Evolutionary conservation across 140 eudicot genomes (phyloP).

Genomic region (Bidens hawaiensis): DNA sequence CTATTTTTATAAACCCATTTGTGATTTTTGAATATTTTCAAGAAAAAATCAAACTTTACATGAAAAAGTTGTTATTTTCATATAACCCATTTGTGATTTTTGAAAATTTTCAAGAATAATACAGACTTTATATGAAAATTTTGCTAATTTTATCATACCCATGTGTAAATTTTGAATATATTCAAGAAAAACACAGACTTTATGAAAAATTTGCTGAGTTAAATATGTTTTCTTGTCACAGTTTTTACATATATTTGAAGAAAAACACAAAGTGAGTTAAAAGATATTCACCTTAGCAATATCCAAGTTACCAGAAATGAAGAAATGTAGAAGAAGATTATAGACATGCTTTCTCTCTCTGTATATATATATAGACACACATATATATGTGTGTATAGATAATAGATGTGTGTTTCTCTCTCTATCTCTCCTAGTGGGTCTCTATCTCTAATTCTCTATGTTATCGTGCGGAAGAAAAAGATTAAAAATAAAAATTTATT

Average conservation of each 20-base stretch:
- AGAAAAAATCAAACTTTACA: too few species aligned
- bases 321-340: not conserved
- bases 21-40: too few species aligned
- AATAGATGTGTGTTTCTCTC: constrained; percentile 14
- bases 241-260: not conserved
- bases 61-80: too few species aligned
- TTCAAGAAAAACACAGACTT: too few species aligned
- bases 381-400: not conserved
- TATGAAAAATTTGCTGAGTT: too few species aligned
- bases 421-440: constrained; percentile 29
- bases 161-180: too few species aligned
- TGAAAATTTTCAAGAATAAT: too few species aligned
- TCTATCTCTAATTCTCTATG: constrained; percentile 39
- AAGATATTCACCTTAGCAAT: not conserved
- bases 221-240: not conserved
- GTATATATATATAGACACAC: not conserved
- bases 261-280: not conserved
- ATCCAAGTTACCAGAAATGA: not conserved
- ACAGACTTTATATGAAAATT: too few species aligned
- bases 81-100: too few species aligned
- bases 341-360: not conserved
- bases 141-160: too few species aligned
- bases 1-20: too few species aligned
- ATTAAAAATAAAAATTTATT: constrained; percentile 34
- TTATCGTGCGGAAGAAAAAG: constrained; percentile 36